Base-by-base conservation (phyloP, 371 early-diverging fungal species). In the Mucor indicus region DNA sequence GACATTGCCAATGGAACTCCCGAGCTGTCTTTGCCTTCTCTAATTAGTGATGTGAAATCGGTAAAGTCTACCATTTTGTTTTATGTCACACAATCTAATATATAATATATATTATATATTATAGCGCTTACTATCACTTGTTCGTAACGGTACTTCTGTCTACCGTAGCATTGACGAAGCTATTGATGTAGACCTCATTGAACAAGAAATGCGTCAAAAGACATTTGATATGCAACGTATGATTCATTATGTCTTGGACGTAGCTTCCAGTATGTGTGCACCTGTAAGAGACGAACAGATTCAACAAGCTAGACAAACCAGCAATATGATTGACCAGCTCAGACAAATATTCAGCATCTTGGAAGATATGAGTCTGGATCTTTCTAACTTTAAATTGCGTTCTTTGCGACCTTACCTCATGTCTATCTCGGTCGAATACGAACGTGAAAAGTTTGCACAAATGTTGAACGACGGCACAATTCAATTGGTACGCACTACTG, bases 321-420 rank as follows among this genome's bases (percentile, higher is more conserved):
- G 35, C 2, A 39, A 23, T 21, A 21, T 44, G n/a, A 31, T 38
- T 4, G 49, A 48, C 0, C 59, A 53, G 21, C 40, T 52, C 10
- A 32, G 40, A 11, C 32, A 9, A 3, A 39, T 59, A 3, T 37
- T 52, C 13, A 5, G 20, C 2, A 55, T 90, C 5, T 57, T 87
- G 23, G 89, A 89, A 17, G 57, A 70, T 17, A 90, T 91, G 92
- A 74, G 72, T 27, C 61, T 89, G 4, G 92, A 91, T 50, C 59
- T 87, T n/a, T 71, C 81, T 44, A 90, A 91, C 64, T 86, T 75
- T 50, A 64, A 75, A 2, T 54, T 90, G 11, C 74, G 77, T 29
- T 55, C 75, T 0, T 45, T 89, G n/a, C 79, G 85, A 0, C 89
- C 88, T 1, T 70, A 77, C 43, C 54, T 91, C 9, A 66, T 70